Evolutionary conservation across 192 early-diverging fungal genomes (phyloP).

Genomic region (Coemansia sp.): DNA sequence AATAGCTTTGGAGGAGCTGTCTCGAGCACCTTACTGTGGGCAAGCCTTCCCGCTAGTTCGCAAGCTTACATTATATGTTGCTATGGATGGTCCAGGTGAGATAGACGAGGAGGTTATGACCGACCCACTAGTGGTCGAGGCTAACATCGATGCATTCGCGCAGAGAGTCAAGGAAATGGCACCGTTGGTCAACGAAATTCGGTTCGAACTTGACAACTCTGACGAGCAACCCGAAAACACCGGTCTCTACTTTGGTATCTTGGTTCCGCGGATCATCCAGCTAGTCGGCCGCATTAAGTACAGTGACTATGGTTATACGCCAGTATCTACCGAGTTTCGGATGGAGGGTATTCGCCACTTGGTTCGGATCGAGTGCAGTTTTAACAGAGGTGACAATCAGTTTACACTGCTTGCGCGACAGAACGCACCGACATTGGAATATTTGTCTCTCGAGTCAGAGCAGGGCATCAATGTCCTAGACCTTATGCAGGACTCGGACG

Average conservation of each 20-base stretch:
- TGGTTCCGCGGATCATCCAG: background rate
- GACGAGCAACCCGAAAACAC: background rate
- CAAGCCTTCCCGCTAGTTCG: background rate
- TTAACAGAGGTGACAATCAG: background rate
- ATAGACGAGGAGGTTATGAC: background rate
- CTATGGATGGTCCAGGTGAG: background rate
- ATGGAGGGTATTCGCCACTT: background rate
- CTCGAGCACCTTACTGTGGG: background rate
- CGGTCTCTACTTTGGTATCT: background rate
- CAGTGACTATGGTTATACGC: background rate
- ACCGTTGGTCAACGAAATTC: background rate
- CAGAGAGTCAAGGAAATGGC: background rate
- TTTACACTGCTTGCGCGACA: background rate
- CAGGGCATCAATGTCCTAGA: background rate
- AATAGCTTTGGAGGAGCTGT: background rate
- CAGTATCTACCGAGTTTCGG: background rate
- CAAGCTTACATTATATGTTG: background rate
- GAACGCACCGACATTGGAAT: background rate
- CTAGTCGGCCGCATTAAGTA: background rate
- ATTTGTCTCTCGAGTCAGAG: background rate
- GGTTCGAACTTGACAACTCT: background rate
- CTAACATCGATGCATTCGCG: background rate
- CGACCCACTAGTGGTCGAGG: background rate
- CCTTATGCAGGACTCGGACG: conserved; percentile 10
- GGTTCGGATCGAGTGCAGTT: background rate